Conservation (phyloP, 768 basidiomycete genomes). For the Trametes coccinea region DNA sequence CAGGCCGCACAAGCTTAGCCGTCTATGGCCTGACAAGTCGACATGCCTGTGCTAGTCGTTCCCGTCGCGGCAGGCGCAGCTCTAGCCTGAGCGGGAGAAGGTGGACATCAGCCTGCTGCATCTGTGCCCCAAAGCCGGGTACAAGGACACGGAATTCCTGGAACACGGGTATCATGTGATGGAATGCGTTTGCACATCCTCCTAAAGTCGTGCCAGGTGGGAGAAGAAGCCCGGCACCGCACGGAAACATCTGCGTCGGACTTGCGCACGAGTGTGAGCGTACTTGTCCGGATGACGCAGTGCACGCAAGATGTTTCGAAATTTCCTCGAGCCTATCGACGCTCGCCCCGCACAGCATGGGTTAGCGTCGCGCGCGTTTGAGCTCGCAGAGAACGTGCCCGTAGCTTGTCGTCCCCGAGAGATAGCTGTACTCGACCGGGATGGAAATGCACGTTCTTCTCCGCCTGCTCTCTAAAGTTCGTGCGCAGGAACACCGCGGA, state of each 20-base stretch:
- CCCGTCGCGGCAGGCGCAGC: not conserved
- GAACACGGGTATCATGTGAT: conserved; percentile 5
- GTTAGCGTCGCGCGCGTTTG: not conserved
- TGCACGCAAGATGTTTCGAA: conserved; percentile 6
- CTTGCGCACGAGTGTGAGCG: not conserved
- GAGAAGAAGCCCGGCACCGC: conserved; percentile 3
- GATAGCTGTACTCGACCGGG: no score
- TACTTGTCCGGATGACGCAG: conserved; percentile 7
- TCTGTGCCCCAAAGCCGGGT: not conserved
- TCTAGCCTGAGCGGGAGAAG: not conserved
- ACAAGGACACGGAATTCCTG: not conserved
- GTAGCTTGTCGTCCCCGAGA: not conserved
- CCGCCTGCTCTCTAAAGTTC: conserved; percentile 3
- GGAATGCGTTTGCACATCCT: not conserved
- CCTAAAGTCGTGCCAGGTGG: conserved; percentile 1
- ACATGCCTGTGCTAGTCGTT: no score
- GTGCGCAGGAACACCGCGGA: not conserved
- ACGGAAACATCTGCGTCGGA: not conserved
- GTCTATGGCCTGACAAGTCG: conserved; percentile 4
- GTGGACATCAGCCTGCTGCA: not conserved
- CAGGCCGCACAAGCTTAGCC: conserved; percentile 3
- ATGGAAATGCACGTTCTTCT: not conserved
- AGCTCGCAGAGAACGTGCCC: not conserved
- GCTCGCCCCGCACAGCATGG: conserved; percentile 9
- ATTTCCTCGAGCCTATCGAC: not conserved